These are phyloP conservation scores for Cladorrhinum sp. DNA, from an alignment of 2,329 filamentous ascomycete genomes.

Conservation along the genomic window DNA sequence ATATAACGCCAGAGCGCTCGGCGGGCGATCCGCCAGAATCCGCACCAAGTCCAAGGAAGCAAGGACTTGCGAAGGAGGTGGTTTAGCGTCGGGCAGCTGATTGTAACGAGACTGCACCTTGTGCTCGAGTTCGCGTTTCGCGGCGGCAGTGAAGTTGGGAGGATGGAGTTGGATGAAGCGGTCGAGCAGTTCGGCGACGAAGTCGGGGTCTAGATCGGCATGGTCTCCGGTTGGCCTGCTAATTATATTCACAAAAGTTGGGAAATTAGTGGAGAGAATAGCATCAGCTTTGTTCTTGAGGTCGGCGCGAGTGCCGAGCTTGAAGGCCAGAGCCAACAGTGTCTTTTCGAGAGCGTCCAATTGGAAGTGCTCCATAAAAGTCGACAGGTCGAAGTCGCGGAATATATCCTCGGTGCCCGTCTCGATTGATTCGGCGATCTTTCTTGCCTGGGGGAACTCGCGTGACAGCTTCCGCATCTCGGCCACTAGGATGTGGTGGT, in stretches of 20 bases:
- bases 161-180: conserved; percentile 84
- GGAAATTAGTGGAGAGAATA: conserved; percentile 78
- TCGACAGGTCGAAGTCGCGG: conserved; percentile 91
- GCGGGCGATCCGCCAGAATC: conserved; percentile 57
- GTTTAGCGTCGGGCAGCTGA: conserved; percentile 51
- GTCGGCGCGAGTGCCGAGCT: conserved; percentile 74
- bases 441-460: conserved; percentile 77
- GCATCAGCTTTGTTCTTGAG: conserved; percentile 89
- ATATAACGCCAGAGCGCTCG: conserved; percentile 58
- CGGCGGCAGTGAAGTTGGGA: conserved; percentile 76
- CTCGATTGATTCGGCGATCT: conserved; percentile 92
- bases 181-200: conserved; percentile 78
- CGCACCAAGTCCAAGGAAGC: conserved; percentile 68
- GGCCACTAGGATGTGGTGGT: conserved; percentile 75
- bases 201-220: conserved; percentile 63
- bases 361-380: conserved; percentile 95
- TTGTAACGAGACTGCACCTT: conserved; percentile 68
- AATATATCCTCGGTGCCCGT: conserved; percentile 88
- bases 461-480: conserved; percentile 85
- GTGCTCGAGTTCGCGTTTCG: conserved; percentile 65
- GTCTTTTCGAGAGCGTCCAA: conserved; percentile 86
- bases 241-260: conserved; percentile 73
- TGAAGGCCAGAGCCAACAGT: conserved; percentile 83
- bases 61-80: conserved; percentile 66
- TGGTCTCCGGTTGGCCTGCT: conserved; percentile 63